Conservation (phyloP, 768 basidiomycete genomes). For the Pleurotus pulmonarius region DNA sequence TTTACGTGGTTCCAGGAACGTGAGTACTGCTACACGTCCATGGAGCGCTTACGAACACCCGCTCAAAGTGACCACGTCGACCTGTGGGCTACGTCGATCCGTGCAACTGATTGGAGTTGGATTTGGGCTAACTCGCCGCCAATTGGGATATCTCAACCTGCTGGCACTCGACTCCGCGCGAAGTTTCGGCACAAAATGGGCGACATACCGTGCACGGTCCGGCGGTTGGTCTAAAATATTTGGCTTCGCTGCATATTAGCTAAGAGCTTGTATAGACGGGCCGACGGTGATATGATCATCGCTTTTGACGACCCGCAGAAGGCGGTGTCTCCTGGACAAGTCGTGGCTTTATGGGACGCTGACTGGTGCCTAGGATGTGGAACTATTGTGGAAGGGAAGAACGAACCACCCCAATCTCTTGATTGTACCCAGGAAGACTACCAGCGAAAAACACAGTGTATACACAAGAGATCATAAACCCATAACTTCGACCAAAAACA, state of each 20-base stretch:
- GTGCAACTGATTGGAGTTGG: conserved; percentile 62
- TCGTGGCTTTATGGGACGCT: conserved; percentile 67
- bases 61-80: conserved; percentile 53
- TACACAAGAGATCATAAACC: background rate
- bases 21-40: conserved; percentile 26
- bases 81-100: conserved; percentile 39
- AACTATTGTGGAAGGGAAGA: conserved; percentile 38
- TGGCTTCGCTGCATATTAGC: background rate
- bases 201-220: conserved; percentile 48
- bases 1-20: conserved; percentile 78
- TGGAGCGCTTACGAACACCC: no score
- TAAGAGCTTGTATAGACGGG: conserved; percentile 17
- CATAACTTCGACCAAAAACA: background rate
- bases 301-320: conserved; percentile 56
- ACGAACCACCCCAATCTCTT: background rate
- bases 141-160: conserved; percentile 27
- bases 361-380: conserved; percentile 87
- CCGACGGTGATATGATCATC: conserved; percentile 33
- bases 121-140: conserved; percentile 69
- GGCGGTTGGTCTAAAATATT: conserved; percentile 32
- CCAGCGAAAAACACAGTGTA: background rate
- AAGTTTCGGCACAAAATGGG: conserved; percentile 74
- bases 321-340: conserved; percentile 78
- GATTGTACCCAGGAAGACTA: background rate
- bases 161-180: conserved; percentile 46